phyloP scores from a whole-genome alignment of 805 yeast species.

The Yamadazyma endophytica region DNA sequence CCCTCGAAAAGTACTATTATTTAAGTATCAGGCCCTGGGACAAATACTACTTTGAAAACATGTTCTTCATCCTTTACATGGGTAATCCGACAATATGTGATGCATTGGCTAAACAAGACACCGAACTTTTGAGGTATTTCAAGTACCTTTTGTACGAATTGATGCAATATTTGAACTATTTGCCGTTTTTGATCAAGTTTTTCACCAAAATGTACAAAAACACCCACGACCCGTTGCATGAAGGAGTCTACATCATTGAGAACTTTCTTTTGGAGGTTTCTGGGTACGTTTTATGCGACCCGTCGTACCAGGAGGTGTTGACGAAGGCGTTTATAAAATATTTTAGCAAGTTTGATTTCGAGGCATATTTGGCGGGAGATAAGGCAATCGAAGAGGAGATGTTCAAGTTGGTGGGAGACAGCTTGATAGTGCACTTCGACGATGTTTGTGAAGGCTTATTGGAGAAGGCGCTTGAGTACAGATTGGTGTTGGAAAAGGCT shows the following conservation, averaged over 20 bases:
- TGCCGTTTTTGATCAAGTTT: slow-evolving; percentile 9
- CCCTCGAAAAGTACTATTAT: slow-evolving; percentile 2
- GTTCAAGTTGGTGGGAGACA: slow-evolving; percentile 9
- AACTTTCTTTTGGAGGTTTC: slow-evolving; percentile 6
- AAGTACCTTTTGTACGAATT: slow-evolving; percentile 7
- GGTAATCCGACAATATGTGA: slow-evolving; percentile 5
- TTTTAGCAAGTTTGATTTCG: slow-evolving; percentile 7
- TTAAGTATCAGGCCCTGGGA: slow-evolving; percentile 8
- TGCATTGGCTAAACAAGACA: slow-evolving; percentile 1
- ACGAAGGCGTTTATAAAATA: neutral
- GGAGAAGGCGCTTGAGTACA: neutral
- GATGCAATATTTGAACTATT: slow-evolving; percentile 7
- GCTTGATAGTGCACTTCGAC: too few species aligned
- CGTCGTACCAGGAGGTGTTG: too few species aligned
- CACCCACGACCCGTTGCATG: too few species aligned
- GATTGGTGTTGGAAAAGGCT: neutral
- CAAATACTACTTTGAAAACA: slow-evolving; percentile 5
- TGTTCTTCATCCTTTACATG: slow-evolving; percentile 7
- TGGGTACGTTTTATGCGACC: slow-evolving; percentile 3
- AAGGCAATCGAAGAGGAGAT: slow-evolving; percentile 5
- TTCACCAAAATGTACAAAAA: neutral
- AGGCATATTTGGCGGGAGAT: slow-evolving; percentile 5
- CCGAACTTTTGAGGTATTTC: slow-evolving; percentile 1
- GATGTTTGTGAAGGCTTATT: neutral
- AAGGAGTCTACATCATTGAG: too few species aligned